Evolutionary conservation across 2,329 filamentous ascomycete species (phyloP), one percentile per base, ranked within the genome.

Genomic region (Fusarium sp.): DNA sequence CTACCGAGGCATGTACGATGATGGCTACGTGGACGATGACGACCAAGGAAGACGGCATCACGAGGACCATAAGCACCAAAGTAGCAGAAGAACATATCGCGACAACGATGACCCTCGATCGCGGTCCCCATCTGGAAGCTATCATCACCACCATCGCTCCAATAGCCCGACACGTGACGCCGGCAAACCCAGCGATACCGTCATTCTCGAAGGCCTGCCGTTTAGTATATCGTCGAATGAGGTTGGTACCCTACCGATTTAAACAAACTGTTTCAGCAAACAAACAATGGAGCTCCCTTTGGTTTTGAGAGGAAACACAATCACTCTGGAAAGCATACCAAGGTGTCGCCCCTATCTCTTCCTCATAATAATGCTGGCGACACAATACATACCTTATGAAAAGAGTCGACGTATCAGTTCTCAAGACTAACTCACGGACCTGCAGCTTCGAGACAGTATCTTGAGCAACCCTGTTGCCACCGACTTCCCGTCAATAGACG

Each of bases 161-260:
- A 75, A 71, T 27, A 81, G 79, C 60, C 80, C 76, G 34, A 76
- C 69, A 34, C 77, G 77, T 51, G 80, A 81, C 48, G 79, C 81
- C 29, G 81, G 82, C 51, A 75, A 72, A 61, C 84, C 84, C 32
- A 85, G 81, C 68, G 81, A 85, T 66, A 87, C 84, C 34, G 80
- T 88, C 54, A 86, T 88, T 56, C 79, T 89, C 45, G 86, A 89
- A 73, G 85, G 86, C 57, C 72, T 88, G 58, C 84, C 85, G 32
- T 75, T 79, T 61, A 82, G 82, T 58, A 79, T 86, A 63, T 83
- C 83, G 62, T 80, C 84, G 76, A 81, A 81, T 76, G 84, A 87
- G 79, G 86, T 88, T 82, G 78, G 84, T 77, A 71, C 68, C 73
- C 74, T 74, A 34, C 57, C 48, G 65, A 56, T 70, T 57, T 65